These are phyloP conservation scores for Pulveroboletus sp. DNA, from an alignment of 768 basidiomycete genomes.

Conservation along the genomic window DNA sequence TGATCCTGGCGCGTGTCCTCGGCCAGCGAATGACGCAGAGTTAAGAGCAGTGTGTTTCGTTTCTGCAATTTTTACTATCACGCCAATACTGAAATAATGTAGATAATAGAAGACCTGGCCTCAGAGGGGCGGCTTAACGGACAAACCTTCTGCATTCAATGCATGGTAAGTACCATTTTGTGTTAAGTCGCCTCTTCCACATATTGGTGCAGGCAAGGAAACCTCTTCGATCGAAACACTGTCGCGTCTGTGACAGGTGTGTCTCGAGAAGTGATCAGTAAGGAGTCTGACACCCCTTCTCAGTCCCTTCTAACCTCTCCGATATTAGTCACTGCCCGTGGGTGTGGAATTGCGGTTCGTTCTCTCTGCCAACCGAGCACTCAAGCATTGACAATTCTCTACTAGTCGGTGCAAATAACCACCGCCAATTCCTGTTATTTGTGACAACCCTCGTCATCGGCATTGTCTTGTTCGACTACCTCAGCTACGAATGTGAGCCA, in stretches of 20 bases:
- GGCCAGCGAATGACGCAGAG: conserved; percentile 76
- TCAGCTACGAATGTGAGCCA: conserved; percentile 74
- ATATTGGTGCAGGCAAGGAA: conserved; percentile 59
- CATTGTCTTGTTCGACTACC: conserved; percentile 75
- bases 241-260: conserved; percentile 87
- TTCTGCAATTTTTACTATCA: background rate
- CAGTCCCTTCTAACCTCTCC: background rate
- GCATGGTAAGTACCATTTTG: conserved; percentile 59
- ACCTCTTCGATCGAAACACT: conserved; percentile 92
- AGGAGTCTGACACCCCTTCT: conserved; percentile 26
- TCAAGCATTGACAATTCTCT: conserved; percentile 5
- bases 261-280: conserved; percentile 91
- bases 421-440: conserved; percentile 95
- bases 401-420: conserved; percentile 86
- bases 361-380: background rate
- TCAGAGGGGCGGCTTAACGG: conserved; percentile 87
- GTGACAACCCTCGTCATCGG: conserved; percentile 81
- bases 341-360: conserved; percentile 96
- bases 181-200: background rate
- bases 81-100: background rate
- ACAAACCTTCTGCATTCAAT: conserved; percentile 93
- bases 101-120: conserved; percentile 91
- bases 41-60: conserved; percentile 66
- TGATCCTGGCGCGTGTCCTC: conserved; percentile 86
- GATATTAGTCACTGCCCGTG: conserved; percentile 86